Evolutionary conservation across 2,329 filamentous ascomycete species (phyloP), one percentile per base, ranked within the genome.

Genomic region (Colletotrichum viniferum): DNA sequence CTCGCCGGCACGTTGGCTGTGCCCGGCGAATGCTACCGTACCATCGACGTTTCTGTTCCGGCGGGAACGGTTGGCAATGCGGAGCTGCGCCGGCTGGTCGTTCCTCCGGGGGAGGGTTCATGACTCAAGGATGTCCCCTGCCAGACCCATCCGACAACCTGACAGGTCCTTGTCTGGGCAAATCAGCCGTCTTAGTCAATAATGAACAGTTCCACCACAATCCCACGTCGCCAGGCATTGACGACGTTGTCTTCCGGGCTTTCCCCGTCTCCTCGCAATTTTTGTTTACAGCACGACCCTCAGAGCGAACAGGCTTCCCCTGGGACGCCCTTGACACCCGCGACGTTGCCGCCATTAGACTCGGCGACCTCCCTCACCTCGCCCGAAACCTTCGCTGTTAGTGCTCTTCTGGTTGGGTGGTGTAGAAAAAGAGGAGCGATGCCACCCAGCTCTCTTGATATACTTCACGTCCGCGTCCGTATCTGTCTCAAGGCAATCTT

Each of bases 21-120:
- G 62, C 73, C 38, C 21, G 69, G 56, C 56, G 62, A 48, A 68
- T 72, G 69, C 8, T 64, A 75, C 69, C 32, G 69, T 68, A 34
- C 32, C 73, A 75, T 72, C 14, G 38, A 30, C 63, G 56, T 63
- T 71, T 30, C 52, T 61, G n/a, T 60, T 64, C 43, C 55, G 24
- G 24, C 21, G 34, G 43, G 62, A 43, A 55, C 72, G 61, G 69
- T 43, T 67, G 30, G 18, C 32, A 26, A 28, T 58, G 63, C 43
- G 69, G 73, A 75, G 62, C 21, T 58, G 56, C 62, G 63, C 55
- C 32, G 69, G 69, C 32, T 24, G 56, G 43, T 48, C 64, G 52
- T 56, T 63, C 24, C 36, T 30, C 21, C 38, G 32, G 62, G 69
- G 62, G 18, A 60, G 34, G 56, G 68, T 52, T 73, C 43, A 63